Percentiles rank a stretch among this genome's conserved stretches.
These are phyloP conservation scores for Cynanchum wilfordii DNA, from an alignment of 257 asterid genomes.

Conservation along the genomic window DNA sequence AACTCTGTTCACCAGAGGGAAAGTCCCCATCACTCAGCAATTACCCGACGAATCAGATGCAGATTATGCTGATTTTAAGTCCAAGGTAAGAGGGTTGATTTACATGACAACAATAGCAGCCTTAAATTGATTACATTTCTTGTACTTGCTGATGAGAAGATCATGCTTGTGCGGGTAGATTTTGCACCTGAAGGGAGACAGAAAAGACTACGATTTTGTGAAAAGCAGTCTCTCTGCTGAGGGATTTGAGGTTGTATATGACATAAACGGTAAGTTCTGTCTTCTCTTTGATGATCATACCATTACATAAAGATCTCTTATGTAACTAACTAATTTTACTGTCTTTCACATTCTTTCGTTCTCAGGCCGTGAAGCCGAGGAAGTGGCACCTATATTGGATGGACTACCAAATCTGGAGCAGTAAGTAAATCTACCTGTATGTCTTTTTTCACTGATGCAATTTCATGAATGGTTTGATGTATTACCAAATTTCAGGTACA, in stretches of 20 bases:
- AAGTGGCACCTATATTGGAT: slow-evolving; percentile 84
- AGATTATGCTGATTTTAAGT: slow-evolving; percentile 67
- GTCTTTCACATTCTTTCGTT: slow-evolving; percentile 1
- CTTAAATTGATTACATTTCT: not conserved
- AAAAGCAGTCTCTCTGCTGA: slow-evolving; percentile 85
- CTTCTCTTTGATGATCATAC: not conserved
- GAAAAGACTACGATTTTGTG: slow-evolving; percentile 81
- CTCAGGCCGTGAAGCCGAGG: slow-evolving; percentile 90
- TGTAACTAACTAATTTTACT: not conserved
- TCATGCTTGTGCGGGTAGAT: slow-evolving; percentile 36
- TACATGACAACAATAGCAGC: not conserved
- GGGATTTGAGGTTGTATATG: slow-evolving; percentile 90
- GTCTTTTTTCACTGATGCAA: too few species aligned
- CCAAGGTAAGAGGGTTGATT: slow-evolving; percentile 44
- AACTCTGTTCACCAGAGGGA: slow-evolving; percentile 94
- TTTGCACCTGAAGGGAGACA: slow-evolving; percentile 90
- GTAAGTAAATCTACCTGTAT: slow-evolving; percentile 43
- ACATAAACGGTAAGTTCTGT: slow-evolving; percentile 67
- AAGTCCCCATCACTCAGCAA: slow-evolving; percentile 86
- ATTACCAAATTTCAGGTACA: slow-evolving; percentile 48
- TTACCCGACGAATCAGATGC: slow-evolving; percentile 85
- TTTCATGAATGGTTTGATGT: not conserved
- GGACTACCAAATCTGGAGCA: slow-evolving; percentile 91
- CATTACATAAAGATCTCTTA: not conserved
- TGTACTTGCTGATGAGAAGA: not conserved